A percentile compares a stretch with the other conserved stretches of the same genome.
phyloP scores from a whole-genome alignment of 306 rosid genomes.

The Pachyrhizus erosus region DNA sequence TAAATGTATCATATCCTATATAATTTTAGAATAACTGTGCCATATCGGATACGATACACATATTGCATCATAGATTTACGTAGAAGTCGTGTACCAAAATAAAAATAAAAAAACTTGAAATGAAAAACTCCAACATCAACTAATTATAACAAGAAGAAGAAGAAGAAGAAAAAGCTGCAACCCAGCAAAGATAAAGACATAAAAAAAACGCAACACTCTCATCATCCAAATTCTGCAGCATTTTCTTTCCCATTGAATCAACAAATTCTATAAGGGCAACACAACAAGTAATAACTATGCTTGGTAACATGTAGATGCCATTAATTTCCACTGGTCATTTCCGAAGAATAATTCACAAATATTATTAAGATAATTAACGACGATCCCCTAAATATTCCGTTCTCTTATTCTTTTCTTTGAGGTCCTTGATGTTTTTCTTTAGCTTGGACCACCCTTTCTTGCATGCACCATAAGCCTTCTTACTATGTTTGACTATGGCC shows the following conservation, averaged over 20 bases:
- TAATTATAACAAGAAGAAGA: neutral
- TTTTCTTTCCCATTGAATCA: conserved; percentile 21
- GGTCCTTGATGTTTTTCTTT: conserved; percentile 20
- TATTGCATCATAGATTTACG: no score
- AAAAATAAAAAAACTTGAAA: neutral
- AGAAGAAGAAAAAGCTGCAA: neutral
- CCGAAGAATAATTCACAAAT: conserved; percentile 1
- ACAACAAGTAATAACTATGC: neutral
- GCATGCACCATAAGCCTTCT: conserved; percentile 37
- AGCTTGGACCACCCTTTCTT: conserved; percentile 48
- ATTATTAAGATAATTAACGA: conserved; percentile 3
- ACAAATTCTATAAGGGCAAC: neutral
- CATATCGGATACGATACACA: no score
- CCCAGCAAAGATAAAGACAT: no score
- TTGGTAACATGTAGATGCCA: neutral
- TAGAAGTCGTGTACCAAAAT: neutral
- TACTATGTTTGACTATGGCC: conserved; percentile 20
- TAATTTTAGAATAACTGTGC: no score
- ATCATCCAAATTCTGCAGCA: neutral
- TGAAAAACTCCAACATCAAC: neutral
- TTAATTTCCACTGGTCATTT: neutral
- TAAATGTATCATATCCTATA: no score
- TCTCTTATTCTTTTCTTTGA: neutral
- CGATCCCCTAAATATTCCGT: conserved; percentile 44
- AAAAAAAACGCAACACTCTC: neutral